Conservation (phyloP, 1,284 basidiomycete species). For the Pyrrhoderma lamaoense region DNA sequence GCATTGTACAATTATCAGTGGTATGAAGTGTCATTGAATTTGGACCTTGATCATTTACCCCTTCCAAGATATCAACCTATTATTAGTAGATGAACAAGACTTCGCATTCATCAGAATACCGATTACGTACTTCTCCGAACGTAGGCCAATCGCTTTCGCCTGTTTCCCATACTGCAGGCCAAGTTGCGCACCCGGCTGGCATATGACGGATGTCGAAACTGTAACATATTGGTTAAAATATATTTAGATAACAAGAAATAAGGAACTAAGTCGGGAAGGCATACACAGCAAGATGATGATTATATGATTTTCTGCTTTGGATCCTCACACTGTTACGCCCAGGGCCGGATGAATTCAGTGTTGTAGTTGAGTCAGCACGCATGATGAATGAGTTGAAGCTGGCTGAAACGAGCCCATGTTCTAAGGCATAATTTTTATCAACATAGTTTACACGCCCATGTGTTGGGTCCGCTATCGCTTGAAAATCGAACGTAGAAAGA, state of each 20-base stretch:
- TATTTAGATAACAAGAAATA: neutral
- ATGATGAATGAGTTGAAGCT: conserved; percentile 38
- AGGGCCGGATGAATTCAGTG: conserved; percentile 25
- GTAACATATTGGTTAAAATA: neutral
- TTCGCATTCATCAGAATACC: neutral
- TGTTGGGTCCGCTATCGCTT: conserved; percentile 40
- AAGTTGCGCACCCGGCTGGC: conserved; percentile 57
- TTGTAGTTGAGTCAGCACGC: conserved; percentile 29
- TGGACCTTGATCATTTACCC: conserved; percentile 30
- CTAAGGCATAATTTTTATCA: conserved; percentile 34
- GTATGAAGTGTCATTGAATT: conserved; percentile 39
- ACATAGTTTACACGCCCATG: conserved; percentile 50
- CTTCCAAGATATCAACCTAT: conserved; percentile 34
- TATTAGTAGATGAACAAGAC: conserved; percentile 13
- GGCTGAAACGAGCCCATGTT: conserved; percentile 40
- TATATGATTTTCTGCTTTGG: conserved; percentile 26
- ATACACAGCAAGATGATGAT: conserved; percentile 28
- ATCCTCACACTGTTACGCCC: conserved; percentile 31
- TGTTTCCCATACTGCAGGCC: conserved; percentile 39
- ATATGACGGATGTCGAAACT: conserved; percentile 36
- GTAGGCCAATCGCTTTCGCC: conserved; percentile 29
- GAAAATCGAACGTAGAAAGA: conserved; percentile 34
- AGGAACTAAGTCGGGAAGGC: neutral
- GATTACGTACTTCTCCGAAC: conserved; percentile 19
- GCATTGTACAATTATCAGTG: conserved; percentile 26